Conservation (phyloP, 345 rosid species). For the Citrus mangshanensis region DNA sequence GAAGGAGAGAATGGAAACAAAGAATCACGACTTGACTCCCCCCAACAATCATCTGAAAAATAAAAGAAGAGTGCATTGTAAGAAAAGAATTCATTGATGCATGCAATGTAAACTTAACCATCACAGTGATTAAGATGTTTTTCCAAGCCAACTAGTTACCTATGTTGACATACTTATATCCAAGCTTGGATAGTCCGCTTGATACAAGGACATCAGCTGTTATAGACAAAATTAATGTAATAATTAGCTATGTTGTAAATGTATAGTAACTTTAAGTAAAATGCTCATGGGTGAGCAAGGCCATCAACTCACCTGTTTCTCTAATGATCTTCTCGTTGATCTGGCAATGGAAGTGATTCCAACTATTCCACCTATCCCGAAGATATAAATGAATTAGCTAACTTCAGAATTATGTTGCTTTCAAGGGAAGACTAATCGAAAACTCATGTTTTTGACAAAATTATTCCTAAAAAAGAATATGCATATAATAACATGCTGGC, state of each 20-base stretch:
- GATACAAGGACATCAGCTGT: constrained; percentile 31
- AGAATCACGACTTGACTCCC: constrained; percentile 11
- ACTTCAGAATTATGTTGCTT: background rate
- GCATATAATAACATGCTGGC: background rate
- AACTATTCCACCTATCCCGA: constrained; percentile 13
- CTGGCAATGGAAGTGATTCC: constrained; percentile 23
- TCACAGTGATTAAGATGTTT: background rate
- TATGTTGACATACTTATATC: constrained; percentile 25
- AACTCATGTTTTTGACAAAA: background rate
- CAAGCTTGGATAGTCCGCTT: constrained; percentile 21
- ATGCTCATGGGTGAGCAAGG: background rate
- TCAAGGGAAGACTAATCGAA: background rate
- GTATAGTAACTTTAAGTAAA: background rate
- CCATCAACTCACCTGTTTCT: constrained; percentile 6
- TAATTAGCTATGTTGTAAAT: background rate
- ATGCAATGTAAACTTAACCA: background rate
- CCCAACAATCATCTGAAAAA: constrained; percentile 28
- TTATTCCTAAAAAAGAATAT: background rate
- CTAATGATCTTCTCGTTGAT: constrained; percentile 4
- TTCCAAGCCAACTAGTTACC: constrained; percentile 6
- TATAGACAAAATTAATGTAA: background rate
- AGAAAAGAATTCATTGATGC: background rate
- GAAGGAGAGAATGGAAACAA: background rate
- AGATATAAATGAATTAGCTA: background rate
- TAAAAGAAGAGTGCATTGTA: background rate